Evolutionary conservation across 331 rosid species (phyloP), one percentile per base, ranked within the genome.

Genomic region (Telfairia occidentalis): DNA sequence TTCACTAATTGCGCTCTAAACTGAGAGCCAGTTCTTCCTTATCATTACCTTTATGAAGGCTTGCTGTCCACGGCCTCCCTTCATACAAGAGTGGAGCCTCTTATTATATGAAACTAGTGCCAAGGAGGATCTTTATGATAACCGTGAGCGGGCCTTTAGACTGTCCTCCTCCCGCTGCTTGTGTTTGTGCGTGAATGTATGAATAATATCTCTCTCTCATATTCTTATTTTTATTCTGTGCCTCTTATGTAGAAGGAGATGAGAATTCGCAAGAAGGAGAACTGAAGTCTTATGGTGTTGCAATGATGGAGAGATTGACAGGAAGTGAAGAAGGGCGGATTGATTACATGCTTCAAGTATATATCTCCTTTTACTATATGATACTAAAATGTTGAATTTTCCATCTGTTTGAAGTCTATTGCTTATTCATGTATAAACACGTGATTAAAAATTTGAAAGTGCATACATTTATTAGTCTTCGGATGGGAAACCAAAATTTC

Each of bases 281-380:
- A 71, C 89, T 83, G 77, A 73, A 77, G 76, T 87, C 96, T 19
- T 91, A 92, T 80, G 99, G 99, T 77, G 84, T 86, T 82, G 49
- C 80, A 19, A 92, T 90, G 96, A 90, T 95, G 83, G 88, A 85
- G 84, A 88, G 92, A 76, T 37, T 95, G 81, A 87, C 96, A 2
- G 93, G 99, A 87, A 89, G 89, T 80, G 82, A 76, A 71, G 87
- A 28, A 24, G 99, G 97, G 37, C 88, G 96, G 74, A 78, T 95
- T 74, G 99, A 95, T 90, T 86, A 92, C 83, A 87, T 87, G 93
- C 97, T 95, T 83, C 99, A 95, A 84, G 99, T 95, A 79, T 2
- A 79, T 50, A 71, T 43, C 7, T 18, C 75, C 43, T 71, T n/a
- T 46, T 16, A 23, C 54, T 53, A 73, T 85, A 45, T 66, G 43